Conservation (phyloP, 345 rosid species). For the Physaria fendleri region DNA sequence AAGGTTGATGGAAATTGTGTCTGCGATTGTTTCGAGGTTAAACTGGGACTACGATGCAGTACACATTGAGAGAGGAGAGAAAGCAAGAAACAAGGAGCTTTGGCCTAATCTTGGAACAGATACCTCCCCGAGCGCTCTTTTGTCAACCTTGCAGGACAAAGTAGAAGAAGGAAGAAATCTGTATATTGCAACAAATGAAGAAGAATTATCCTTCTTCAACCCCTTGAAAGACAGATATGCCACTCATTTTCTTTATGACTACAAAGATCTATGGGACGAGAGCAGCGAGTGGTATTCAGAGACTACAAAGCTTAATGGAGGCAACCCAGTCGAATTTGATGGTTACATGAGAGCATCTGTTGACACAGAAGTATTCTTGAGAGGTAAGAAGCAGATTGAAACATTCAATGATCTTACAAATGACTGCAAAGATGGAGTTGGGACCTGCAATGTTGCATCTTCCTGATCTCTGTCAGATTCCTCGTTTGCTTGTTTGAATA, state of each 20-base stretch:
- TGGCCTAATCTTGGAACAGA: conserved; percentile 86
- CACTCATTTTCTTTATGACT: conserved; percentile 78
- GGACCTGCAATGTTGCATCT: conserved; percentile 67
- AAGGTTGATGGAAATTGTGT: conserved; percentile 83
- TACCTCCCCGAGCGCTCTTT: conserved; percentile 50
- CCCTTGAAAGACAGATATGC: conserved; percentile 78
- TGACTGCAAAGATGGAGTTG: conserved; percentile 84
- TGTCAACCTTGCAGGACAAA: conserved; percentile 58
- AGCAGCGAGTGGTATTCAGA: conserved; percentile 89
- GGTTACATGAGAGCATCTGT: conserved; percentile 88
- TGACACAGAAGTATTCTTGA: conserved; percentile 86
- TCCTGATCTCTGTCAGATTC: conserved; percentile 30
- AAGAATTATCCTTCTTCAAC: conserved; percentile 51
- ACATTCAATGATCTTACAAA: conserved; percentile 87
- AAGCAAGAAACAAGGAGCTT: conserved; percentile 63
- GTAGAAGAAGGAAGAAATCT: conserved; percentile 75
- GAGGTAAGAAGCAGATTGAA: conserved; percentile 93
- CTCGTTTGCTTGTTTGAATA: conserved; percentile 15
- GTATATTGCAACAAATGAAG: conserved; percentile 83
- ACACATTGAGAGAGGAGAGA: conserved; percentile 83
- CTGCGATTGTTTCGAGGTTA: conserved; percentile 60
- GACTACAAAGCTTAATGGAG: conserved; percentile 72
- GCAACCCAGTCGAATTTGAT: conserved; percentile 77
- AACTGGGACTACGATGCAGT: conserved; percentile 91
- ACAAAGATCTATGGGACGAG: conserved; percentile 80